Base-by-base conservation (phyloP, 306 rosid genomes). In the Quercus parvula region DNA sequence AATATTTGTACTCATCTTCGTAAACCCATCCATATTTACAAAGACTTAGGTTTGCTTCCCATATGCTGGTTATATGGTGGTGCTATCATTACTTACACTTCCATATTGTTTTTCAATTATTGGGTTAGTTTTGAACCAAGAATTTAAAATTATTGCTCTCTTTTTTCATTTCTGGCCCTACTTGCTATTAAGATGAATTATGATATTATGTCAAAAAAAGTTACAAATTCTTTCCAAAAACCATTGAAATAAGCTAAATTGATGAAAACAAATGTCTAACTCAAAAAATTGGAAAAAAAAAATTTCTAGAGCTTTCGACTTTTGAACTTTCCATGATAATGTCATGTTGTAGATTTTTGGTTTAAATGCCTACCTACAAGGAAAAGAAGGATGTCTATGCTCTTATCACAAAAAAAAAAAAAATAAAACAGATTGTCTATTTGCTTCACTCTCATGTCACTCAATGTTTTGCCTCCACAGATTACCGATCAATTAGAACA, bases 401-500 rank as follows among this genome's bases (percentile, higher is more conserved):
- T 38, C 10, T 38, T 38, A 38, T 38, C 44, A 7, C 44, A 38
- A 38, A 38, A 38, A 6, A 38, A 38, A 0, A 6, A 1, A 38
- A 38, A 38, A 7, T 1, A 69, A 79, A 51, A 51, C 12, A 54
- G 63, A 71, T 22, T 51, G 52, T 68, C 19, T 6, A 49, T 71
- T n/a, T 64, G 19, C 57, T 73, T 70, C 79, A 74, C 44, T 78
- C 77, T 84, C 54, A 78, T 69, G 73, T 61, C 55, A 56, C 59
- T 72, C 77, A 55, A 31, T 86, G 79, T 71, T 80, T 78, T 79
- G 57, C 75, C 55, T 83, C 33, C 78, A 79, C 87, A 95, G 99
- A 91, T 95, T 80, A 90, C 97, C 18, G 91, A 89, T 4, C 77
- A 68, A 76, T 82, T 95, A 81, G 98, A 95, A 85, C 97, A 87